A percentile compares a stretch with the other conserved stretches of the same genome.
phyloP scores from a whole-genome alignment of 805 yeast species.

The Huiozyma sinensis region DNA sequence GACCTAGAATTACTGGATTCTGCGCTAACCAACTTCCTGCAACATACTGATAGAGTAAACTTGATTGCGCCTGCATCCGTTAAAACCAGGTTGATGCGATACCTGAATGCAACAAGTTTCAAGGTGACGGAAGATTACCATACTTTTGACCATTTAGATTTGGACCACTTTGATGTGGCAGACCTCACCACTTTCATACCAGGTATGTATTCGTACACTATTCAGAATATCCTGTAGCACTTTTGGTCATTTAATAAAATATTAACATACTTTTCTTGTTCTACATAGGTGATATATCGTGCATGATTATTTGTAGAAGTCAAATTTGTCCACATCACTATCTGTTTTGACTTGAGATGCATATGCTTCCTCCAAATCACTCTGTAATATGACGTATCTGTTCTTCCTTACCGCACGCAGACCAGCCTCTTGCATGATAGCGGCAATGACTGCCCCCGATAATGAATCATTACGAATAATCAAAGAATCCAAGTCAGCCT shows the following conservation, averaged over 20 bases:
- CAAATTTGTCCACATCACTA: constrained; percentile 92
- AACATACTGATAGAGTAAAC: constrained; percentile 2
- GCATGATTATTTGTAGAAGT: constrained; percentile 69
- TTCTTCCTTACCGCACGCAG: constrained; percentile 96
- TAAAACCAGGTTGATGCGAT: constrained; percentile 1
- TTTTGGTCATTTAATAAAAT: no score
- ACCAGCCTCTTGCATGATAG: constrained; percentile 99
- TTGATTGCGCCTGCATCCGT: constrained; percentile 18
- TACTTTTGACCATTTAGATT: constrained; percentile 44
- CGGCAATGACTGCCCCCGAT: constrained; percentile 96
- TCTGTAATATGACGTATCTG: constrained; percentile 91
- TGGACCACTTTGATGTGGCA: constrained; percentile 60
- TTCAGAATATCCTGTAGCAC: not conserved
- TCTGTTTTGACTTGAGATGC: constrained; percentile 94
- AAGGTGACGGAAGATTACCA: constrained; percentile 25
- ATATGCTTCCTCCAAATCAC: constrained; percentile 96
- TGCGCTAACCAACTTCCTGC: constrained; percentile 13
- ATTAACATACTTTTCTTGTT: not conserved
- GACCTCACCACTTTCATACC: constrained; percentile 41
- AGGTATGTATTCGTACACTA: constrained; percentile 48
- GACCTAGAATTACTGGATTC: constrained; percentile 21
- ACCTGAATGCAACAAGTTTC: not conserved
- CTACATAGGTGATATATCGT: not conserved
- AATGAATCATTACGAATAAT: constrained; percentile 93
- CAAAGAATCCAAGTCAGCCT: constrained; percentile 88